These are phyloP conservation scores for Trichoderma endophyticum DNA, from an alignment of 2,329 filamentous ascomycete genomes.

Conservation along the genomic window DNA sequence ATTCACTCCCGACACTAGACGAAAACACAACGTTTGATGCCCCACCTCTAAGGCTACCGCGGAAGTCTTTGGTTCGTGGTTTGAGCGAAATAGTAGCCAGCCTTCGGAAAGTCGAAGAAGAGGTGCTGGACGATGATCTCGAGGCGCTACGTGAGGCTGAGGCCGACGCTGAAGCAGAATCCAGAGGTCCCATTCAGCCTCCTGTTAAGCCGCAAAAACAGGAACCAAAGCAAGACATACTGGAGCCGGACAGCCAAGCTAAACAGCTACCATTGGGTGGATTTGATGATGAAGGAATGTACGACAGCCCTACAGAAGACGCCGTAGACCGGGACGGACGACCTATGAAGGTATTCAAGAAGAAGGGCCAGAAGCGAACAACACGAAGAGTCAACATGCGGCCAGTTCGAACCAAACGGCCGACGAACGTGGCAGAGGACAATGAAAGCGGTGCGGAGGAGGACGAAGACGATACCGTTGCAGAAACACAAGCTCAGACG, in stretches of 20 bases:
- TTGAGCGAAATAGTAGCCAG: constrained; percentile 72
- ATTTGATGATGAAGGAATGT: constrained; percentile 60
- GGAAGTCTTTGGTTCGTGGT: constrained; percentile 63
- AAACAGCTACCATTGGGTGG: constrained; percentile 51
- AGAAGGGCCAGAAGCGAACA: constrained; percentile 79
- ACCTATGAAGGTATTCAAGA: constrained; percentile 67
- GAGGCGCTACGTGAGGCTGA: constrained; percentile 73
- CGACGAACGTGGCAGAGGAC: constrained; percentile 28
- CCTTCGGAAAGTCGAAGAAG: constrained; percentile 67
- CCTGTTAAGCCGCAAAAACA: constrained; percentile 24
- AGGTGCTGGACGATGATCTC: constrained; percentile 67
- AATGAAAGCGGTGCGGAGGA: constrained; percentile 32
- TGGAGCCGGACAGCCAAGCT: constrained; percentile 44
- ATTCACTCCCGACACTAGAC: constrained; percentile 49
- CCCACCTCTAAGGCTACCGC: constrained; percentile 51
- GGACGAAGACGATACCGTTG: constrained; percentile 33
- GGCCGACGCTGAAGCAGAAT: constrained; percentile 53
- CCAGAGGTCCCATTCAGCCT: constrained; percentile 20
- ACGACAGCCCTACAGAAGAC: constrained; percentile 54
- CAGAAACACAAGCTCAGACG: constrained; percentile 28
- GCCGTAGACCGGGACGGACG: constrained; percentile 52
- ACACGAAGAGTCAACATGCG: constrained; percentile 66
- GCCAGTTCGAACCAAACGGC: constrained; percentile 50
- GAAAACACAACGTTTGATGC: constrained; percentile 53
- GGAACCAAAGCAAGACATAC: constrained; percentile 33